Conservation (phyloP, 495 filamentous ascomycete species). For the Penicilliopsis zonata region DNA sequence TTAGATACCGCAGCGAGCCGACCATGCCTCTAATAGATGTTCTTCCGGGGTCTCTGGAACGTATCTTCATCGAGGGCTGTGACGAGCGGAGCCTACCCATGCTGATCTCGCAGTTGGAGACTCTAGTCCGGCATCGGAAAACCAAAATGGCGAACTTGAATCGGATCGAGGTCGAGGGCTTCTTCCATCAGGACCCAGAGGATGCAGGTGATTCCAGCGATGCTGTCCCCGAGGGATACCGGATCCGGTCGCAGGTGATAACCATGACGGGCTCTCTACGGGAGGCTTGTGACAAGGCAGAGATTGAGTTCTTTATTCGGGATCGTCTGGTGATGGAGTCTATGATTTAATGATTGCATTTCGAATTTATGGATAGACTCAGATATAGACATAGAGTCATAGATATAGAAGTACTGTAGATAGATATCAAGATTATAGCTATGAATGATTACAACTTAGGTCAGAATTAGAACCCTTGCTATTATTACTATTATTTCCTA, state of each 20-base stretch:
- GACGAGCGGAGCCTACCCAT: slow-evolving; percentile 16
- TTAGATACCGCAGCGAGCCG: slow-evolving; percentile 15
- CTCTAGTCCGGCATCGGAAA: slow-evolving; percentile 12
- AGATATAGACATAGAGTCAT: too few relatives aligned
- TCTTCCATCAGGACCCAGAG: slow-evolving; percentile 16
- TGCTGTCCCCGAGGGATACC: background rate
- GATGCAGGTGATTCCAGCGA: slow-evolving; percentile 8
- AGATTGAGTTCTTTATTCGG: slow-evolving; percentile 15
- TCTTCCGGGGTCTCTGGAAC: slow-evolving; percentile 19
- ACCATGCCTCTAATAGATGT: slow-evolving; percentile 10
- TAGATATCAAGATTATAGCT: too few relatives aligned
- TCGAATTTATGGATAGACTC: too few relatives aligned
- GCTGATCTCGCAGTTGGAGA: slow-evolving; percentile 15
- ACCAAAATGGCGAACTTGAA: slow-evolving; percentile 8
- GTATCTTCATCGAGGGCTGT: slow-evolving; percentile 20
- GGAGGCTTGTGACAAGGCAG: slow-evolving; percentile 11
- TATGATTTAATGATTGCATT: too few relatives aligned
- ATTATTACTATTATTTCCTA: too few relatives aligned
- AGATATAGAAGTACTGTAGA: too few relatives aligned
- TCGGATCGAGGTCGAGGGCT: slow-evolving; percentile 19
- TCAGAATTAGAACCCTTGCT: too few relatives aligned
- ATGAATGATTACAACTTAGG: too few relatives aligned
- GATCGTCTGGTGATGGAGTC: too few relatives aligned
- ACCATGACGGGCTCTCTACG: slow-evolving; percentile 15
- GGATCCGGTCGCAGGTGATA: slow-evolving; percentile 15